Evolutionary conservation across 2,329 filamentous ascomycete species (phyloP).

Genomic region (Fusarium dimerum): DNA sequence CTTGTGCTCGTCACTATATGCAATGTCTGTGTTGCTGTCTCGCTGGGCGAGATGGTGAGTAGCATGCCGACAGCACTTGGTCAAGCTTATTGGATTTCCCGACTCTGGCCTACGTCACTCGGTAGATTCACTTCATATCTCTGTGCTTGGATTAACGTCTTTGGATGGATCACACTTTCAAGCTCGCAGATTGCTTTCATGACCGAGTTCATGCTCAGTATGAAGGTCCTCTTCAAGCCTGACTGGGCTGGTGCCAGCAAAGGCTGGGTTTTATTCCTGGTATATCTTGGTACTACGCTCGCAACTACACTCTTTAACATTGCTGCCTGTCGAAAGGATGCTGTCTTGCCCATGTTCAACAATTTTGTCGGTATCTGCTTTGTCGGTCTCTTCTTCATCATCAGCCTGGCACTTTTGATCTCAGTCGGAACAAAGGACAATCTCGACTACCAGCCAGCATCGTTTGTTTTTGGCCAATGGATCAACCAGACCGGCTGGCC

Average conservation of each 20-base stretch:
- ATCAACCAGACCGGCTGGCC: constrained; percentile 50
- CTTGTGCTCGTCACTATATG: constrained; percentile 53
- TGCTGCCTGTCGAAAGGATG: constrained; percentile 47
- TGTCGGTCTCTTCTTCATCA: constrained; percentile 51
- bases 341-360: constrained; percentile 50
- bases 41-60: constrained; percentile 57
- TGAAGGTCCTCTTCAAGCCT: constrained; percentile 54
- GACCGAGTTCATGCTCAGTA: constrained; percentile 57
- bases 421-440: constrained; percentile 47
- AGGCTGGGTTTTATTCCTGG: constrained; percentile 57
- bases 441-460: constrained; percentile 48
- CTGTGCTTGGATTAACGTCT: constrained; percentile 62
- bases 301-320: constrained; percentile 52
- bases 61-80: constrained; percentile 62
- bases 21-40: constrained; percentile 55
- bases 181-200: constrained; percentile 60
- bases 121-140: constrained; percentile 57
- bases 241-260: constrained; percentile 45
- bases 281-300: constrained; percentile 53
- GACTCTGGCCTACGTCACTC: constrained; percentile 35
- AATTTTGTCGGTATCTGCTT: constrained; percentile 58
- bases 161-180: constrained; percentile 59
- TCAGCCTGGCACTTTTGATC: constrained; percentile 53
- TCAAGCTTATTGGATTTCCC: constrained; percentile 57
- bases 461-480: constrained; percentile 55